Base-by-base conservation (phyloP, 768 basidiomycete species). In the Mycena sanguinolenta region DNA sequence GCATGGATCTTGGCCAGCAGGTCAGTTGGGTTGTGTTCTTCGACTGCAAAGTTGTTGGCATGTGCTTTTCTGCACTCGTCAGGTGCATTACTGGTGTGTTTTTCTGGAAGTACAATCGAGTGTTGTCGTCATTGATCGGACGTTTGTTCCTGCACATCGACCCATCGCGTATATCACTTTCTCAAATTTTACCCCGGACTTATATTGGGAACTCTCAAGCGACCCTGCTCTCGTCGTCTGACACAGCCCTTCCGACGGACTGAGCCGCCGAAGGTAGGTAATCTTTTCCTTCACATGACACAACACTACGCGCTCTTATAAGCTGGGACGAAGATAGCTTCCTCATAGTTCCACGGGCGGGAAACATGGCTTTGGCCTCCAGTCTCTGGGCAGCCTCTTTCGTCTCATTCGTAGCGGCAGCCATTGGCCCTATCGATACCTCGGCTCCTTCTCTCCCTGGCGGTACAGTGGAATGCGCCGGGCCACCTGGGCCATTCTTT, bases 401-500 rank as follows among this genome's bases (percentile, higher is more conserved):
- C 16, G 46, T 42, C 25, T 42, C 52, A 8, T 25, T 60, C 32
- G 59, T 21, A 17, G 36, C 65, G 30, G 72, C 64, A 17, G 68
- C 65, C 12, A 54, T 73, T 53, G 68, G 72, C 4, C 72, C 72
- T 3, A 70, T 73, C n/a, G 72, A 69, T 32, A 70, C 68, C 30
- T 58, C 65, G 14, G 49, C 23, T 12, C 72, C 72, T 39, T 34
- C 62, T 21, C 16, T 73, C 25, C 65, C 72, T 1, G 61, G 68
- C n/a, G 72, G 72, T 21, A 46, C 19, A 9, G 72, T 73, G 23
- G 36, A 23, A 2, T 70, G 39, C 27, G 68, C 67, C 21, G 72
- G 68, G 13, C 72, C 81, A 25, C 80, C 81, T 13, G 79, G 74
- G 52, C 77, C 80, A 1, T 81, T 82, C 70, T 82, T 81, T 71